phyloP scores from a whole-genome alignment of 352 stramenopile genomes.

The Globisporangium cystogenes region DNA sequence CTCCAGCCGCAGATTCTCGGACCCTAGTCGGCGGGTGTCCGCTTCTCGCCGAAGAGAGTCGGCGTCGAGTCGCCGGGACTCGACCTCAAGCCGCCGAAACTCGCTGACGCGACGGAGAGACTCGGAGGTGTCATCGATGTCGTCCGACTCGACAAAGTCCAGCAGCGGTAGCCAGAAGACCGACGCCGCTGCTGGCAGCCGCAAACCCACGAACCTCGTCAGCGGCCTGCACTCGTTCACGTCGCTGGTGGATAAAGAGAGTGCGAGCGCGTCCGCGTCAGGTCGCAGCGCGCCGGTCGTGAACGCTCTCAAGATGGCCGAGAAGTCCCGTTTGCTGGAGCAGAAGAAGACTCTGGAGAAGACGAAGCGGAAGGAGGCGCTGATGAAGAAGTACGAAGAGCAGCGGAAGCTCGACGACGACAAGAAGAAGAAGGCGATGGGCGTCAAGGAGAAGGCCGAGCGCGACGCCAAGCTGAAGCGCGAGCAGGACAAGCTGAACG shows the following conservation, averaged over 20 bases:
- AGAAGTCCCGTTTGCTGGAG: slow-evolving; percentile 56
- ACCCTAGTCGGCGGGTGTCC: slow-evolving; percentile 7
- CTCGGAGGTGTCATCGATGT: slow-evolving; percentile 51
- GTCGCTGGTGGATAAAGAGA: slow-evolving; percentile 57
- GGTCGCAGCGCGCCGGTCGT: slow-evolving; percentile 46
- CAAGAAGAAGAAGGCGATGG: slow-evolving; percentile 48
- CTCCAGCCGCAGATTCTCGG: slow-evolving; percentile 10
- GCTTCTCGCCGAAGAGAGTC: slow-evolving; percentile 3
- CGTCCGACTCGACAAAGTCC: slow-evolving; percentile 40
- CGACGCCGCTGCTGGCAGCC: slow-evolving; percentile 6
- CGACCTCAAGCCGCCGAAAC: slow-evolving; percentile 4
- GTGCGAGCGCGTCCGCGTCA: slow-evolving; percentile 16
- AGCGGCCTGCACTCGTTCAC: slow-evolving; percentile 73
- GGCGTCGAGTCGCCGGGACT: slow-evolving; percentile 7
- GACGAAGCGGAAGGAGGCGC: slow-evolving; percentile 47
- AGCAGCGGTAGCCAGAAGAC: slow-evolving; percentile 6
- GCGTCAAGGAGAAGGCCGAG: slow-evolving; percentile 60
- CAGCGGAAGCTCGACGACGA: slow-evolving; percentile 58
- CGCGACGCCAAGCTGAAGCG: slow-evolving; percentile 44
- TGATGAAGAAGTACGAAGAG: slow-evolving; percentile 70
- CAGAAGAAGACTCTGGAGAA: slow-evolving; percentile 68
- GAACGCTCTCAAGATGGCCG: slow-evolving; percentile 65
- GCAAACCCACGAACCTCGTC: slow-evolving; percentile 56
- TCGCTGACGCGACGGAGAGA: slow-evolving; percentile 18
- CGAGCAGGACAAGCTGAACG: slow-evolving; percentile 35